A percentile compares a stretch with the other conserved stretches of the same genome.
phyloP scores from a whole-genome alignment of 768 basidiomycete genomes.

The Boletus subcaerulescens region DNA sequence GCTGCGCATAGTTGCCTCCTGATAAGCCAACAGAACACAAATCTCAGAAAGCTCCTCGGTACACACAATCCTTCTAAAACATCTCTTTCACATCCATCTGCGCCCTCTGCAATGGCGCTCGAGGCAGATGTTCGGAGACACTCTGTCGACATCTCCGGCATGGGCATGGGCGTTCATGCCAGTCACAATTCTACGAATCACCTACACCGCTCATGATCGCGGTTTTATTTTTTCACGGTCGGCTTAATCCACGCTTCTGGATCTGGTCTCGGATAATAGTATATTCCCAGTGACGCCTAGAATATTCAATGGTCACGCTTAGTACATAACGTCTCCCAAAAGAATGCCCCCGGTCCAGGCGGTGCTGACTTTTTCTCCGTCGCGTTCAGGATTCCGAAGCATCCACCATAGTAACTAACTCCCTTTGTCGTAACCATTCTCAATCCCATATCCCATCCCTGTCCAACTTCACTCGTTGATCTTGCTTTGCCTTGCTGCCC shows the following conservation, averaged over 20 bases:
- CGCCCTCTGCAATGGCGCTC: conserved; percentile 27
- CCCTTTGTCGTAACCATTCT: conserved; percentile 18
- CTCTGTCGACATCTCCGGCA: conserved; percentile 31
- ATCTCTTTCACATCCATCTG: conserved; percentile 21
- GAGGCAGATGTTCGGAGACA: conserved; percentile 35
- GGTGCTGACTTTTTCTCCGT: conserved; percentile 6
- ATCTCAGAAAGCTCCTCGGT: conserved; percentile 31
- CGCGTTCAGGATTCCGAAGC: conserved; percentile 1
- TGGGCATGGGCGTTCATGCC: conserved; percentile 29
- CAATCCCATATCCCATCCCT: conserved; percentile 61
- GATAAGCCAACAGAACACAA: conserved; percentile 24
- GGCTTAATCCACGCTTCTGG: not conserved
- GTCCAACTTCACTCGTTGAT: conserved; percentile 61
- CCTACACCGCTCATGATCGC: conserved; percentile 7
- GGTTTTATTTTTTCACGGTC: no score
- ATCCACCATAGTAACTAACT: not conserved
- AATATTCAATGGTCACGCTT: conserved; percentile 7
- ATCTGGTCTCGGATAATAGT: conserved; percentile 11
- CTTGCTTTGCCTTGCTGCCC: conserved; percentile 86
- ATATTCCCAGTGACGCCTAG: conserved; percentile 3
- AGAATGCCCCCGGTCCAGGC: not conserved
- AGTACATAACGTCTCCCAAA: conserved; percentile 2
- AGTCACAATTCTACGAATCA: conserved; percentile 1
- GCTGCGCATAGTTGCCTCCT: not conserved
- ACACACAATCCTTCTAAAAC: conserved; percentile 18